Conservation (phyloP, 305 asterid genomes). For the Solanum hybrid region DNA sequence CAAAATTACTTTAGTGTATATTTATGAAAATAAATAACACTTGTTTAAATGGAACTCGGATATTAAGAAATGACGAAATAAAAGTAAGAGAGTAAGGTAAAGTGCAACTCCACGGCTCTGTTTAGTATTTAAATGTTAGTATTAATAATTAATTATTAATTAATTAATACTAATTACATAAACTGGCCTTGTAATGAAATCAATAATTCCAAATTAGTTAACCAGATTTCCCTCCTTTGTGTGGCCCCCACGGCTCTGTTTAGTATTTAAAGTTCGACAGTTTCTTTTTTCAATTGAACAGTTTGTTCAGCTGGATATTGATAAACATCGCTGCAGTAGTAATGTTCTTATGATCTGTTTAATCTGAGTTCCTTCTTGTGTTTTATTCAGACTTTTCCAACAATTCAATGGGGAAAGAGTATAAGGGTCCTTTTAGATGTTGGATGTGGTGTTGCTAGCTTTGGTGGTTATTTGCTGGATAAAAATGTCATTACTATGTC, state of each 20-base stretch:
- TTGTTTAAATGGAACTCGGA: not conserved
- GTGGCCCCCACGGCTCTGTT: not conserved
- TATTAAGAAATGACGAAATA: not conserved
- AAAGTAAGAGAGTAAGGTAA: not conserved
- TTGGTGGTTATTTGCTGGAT: slow-evolving; percentile 81
- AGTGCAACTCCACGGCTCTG: not conserved
- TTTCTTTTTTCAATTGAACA: too few species aligned
- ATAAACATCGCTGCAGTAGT: not conserved
- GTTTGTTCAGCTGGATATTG: slow-evolving; percentile 7
- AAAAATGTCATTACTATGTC: slow-evolving; percentile 78
- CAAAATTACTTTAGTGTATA: not conserved
- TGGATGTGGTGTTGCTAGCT: slow-evolving; percentile 99
- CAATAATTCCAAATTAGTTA: not conserved
- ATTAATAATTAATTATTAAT: too few species aligned
- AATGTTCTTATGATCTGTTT: not conserved
- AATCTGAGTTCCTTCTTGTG: not conserved
- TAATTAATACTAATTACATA: not conserved
- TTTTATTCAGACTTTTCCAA: slow-evolving; percentile 43
- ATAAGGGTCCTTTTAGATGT: slow-evolving; percentile 81
- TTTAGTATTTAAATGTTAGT: not conserved
- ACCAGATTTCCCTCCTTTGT: slow-evolving; percentile 2
- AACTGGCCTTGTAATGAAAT: not conserved
- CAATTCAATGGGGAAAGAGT: slow-evolving; percentile 67
- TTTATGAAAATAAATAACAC: not conserved
- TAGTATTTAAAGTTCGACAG: too few species aligned